Percentiles rank a stretch among this genome's conserved stretches.
These are phyloP conservation scores for Corniculantispora saksenae DNA, from an alignment of 2,329 filamentous ascomycete genomes.

Conservation along the genomic window DNA sequence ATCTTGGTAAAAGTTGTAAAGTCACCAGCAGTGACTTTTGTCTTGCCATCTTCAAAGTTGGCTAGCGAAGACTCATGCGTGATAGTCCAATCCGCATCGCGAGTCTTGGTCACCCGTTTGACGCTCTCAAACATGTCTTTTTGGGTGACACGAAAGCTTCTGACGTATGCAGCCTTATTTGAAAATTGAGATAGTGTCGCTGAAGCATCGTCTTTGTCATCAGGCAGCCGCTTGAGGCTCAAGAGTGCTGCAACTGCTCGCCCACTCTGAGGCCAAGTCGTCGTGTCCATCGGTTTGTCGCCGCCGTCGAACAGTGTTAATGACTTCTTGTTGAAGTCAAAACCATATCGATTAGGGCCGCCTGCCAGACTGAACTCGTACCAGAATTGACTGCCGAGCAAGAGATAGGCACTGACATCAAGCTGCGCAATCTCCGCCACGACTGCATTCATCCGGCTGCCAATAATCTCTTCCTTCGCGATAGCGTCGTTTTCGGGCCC, in stretches of 20 bases:
- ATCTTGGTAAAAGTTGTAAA: conserved; percentile 44
- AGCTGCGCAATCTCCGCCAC: conserved; percentile 41
- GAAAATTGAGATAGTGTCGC: conserved; percentile 41
- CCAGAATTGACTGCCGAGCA: conserved; percentile 56
- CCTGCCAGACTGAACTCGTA: conserved; percentile 52
- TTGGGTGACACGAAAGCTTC: conserved; percentile 59
- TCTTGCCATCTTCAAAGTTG: conserved; percentile 48
- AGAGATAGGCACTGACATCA: conserved; percentile 43
- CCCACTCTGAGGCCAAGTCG: conserved; percentile 58
- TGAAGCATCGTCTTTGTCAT: conserved; percentile 31
- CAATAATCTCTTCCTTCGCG: conserved; percentile 31
- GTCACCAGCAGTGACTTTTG: conserved; percentile 43
- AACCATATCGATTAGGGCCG: conserved; percentile 42
- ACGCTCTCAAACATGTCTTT: conserved; percentile 63
- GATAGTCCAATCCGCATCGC: conserved; percentile 60
- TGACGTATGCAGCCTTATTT: conserved; percentile 51
- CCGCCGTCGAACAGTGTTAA: conserved; percentile 58
- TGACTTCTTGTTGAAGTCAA: conserved; percentile 45
- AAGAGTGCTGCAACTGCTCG: conserved; percentile 52
- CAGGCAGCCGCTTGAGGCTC: conserved; percentile 46
- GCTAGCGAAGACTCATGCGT: conserved; percentile 45
- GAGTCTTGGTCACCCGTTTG: conserved; percentile 58
- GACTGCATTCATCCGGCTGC: conserved; percentile 37
- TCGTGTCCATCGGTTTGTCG: conserved; percentile 48
- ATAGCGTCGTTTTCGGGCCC: conserved; percentile 30